Conservation (phyloP, 1,284 basidiomycete genomes). For the Ganoderma boninense region DNA sequence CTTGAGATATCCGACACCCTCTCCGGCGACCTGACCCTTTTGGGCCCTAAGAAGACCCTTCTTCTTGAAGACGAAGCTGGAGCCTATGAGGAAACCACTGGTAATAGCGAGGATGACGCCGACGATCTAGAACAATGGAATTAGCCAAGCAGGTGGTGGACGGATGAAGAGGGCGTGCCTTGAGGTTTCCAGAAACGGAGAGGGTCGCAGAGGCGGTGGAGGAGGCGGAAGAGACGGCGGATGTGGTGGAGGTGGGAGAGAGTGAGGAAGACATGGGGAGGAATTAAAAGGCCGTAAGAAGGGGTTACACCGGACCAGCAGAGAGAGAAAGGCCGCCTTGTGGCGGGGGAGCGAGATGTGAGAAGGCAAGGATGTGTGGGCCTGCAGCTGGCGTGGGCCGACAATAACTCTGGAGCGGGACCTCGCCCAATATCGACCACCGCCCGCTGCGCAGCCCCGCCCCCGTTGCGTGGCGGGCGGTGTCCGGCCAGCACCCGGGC, state of each 20-base stretch:
- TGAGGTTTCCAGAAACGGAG: constrained; percentile 46
- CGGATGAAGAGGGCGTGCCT: constrained; percentile 42
- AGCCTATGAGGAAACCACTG: constrained; percentile 91
- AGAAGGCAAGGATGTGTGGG: constrained; percentile 4
- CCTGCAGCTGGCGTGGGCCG: not conserved
- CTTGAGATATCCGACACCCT: constrained; percentile 96
- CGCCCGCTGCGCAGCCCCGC: not conserved
- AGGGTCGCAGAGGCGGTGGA: constrained; percentile 47
- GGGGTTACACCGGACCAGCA: constrained; percentile 22
- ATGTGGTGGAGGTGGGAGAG: constrained; percentile 43
- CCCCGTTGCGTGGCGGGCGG: not conserved
- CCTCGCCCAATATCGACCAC: not conserved
- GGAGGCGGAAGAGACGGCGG: constrained; percentile 44
- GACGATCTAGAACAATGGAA: constrained; percentile 57
- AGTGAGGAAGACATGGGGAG: constrained; percentile 46
- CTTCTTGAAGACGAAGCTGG: constrained; percentile 97
- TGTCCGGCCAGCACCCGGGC: not conserved
- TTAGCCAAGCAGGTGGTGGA: constrained; percentile 18
- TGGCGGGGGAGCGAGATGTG: constrained; percentile 14
- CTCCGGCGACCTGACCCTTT: constrained; percentile 78
- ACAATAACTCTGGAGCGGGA: not conserved
- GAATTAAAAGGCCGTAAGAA: constrained; percentile 28
- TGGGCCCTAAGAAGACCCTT: constrained; percentile 83
- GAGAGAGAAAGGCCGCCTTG: constrained; percentile 18
- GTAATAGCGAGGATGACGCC: constrained; percentile 85